Evolutionary conservation across 1,284 basidiomycete genomes (phyloP).

Genomic region (Trametes sp.): DNA sequence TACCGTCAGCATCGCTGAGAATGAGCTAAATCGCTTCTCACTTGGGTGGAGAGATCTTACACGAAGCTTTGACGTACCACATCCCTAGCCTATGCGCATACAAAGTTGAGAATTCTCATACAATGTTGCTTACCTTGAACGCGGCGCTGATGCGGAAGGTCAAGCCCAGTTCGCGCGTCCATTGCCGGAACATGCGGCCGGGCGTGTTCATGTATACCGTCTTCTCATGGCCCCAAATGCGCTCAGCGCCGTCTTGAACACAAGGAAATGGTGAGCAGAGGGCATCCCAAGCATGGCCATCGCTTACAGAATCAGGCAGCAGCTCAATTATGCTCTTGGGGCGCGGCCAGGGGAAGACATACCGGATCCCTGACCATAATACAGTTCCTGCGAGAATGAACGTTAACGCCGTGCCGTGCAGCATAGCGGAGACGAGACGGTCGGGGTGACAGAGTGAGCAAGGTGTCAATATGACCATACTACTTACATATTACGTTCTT

Average conservation of each 20-base stretch:
- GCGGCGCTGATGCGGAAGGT: slow-evolving; percentile 31
- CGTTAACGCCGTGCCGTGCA: neutral
- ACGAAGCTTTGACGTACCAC: slow-evolving; percentile 11
- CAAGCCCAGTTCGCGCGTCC: slow-evolving; percentile 20
- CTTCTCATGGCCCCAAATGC: slow-evolving; percentile 14
- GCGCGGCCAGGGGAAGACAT: neutral
- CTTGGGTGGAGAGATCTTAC: neutral
- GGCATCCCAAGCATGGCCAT: no score
- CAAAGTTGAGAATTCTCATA: neutral
- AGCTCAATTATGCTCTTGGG: neutral
- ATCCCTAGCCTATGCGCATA: slow-evolving; percentile 3
- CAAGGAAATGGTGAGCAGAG: neutral
- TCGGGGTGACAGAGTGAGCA: no score
- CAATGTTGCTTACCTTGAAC: slow-evolving; percentile 7
- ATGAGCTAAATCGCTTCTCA: slow-evolving; percentile 34
- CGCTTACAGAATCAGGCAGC: neutral
- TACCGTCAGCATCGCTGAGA: slow-evolving; percentile 36
- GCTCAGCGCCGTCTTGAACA: neutral
- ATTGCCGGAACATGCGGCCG: slow-evolving; percentile 18
- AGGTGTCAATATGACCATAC: no score
- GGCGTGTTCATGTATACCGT: slow-evolving; percentile 19
- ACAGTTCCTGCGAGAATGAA: neutral
- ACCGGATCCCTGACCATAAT: neutral
- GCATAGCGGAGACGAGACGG: no score
- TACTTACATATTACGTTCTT: no score